Evolutionary conservation across 2,329 filamentous ascomycete species (phyloP).

Genomic region (Neofusicoccum parvum): DNA sequence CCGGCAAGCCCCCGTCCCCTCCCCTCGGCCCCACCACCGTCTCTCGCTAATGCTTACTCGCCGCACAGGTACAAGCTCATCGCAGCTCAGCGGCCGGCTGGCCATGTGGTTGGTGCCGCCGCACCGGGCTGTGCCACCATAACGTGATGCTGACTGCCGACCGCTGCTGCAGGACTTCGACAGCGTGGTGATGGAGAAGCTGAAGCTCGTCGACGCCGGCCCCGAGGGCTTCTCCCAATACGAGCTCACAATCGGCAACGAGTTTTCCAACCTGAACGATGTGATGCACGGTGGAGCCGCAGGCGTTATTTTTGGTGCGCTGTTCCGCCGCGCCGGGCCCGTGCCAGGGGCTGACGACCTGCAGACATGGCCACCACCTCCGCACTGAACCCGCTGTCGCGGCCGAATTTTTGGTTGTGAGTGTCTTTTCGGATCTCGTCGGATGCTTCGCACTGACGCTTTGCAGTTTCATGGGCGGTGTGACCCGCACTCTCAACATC

Average conservation of each 20-base stretch:
- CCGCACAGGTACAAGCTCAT: conserved; percentile 34
- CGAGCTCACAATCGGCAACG: conserved; percentile 37
- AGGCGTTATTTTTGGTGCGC: conserved; percentile 39
- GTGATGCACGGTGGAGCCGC: conserved; percentile 46
- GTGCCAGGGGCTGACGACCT: neutral
- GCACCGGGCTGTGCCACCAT: neutral
- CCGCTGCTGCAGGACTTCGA: conserved; percentile 37
- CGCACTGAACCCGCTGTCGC: conserved; percentile 52
- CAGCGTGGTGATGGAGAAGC: conserved; percentile 38
- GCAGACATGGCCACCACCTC: conserved; percentile 48
- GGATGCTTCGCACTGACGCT: neutral
- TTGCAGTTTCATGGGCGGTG: conserved; percentile 51
- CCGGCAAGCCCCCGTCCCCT: conserved; percentile 20
- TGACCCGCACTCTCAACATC: conserved; percentile 54
- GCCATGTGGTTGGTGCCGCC: conserved; percentile 34
- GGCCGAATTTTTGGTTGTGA: conserved; percentile 53
- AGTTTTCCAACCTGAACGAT: conserved; percentile 45
- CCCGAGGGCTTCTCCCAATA: conserved; percentile 38
- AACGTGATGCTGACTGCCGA: neutral
- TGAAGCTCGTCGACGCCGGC: conserved; percentile 40
- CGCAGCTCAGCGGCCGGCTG: conserved; percentile 32
- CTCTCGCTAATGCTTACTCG: conserved; percentile 6
- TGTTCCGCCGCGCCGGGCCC: neutral
- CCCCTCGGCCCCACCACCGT: neutral
- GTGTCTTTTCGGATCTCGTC: conserved; percentile 19